Evolutionary conservation across 2,329 filamentous ascomycete genomes (phyloP), one percentile per base, ranked within the genome.

Genomic region (Byssochlamys sp.): DNA sequence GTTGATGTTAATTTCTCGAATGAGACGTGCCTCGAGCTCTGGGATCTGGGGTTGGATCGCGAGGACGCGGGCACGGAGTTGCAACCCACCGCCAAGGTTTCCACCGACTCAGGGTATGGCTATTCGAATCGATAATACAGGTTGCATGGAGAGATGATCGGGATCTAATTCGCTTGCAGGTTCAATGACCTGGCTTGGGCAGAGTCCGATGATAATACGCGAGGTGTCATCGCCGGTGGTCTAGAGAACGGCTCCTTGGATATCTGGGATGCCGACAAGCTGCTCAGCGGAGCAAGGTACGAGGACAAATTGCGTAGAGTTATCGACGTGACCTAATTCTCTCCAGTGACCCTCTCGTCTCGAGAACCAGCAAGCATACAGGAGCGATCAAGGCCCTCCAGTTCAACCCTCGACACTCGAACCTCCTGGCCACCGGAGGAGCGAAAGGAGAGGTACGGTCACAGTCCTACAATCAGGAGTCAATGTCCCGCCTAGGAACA

Each of bases 101-200:
- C 81, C 72, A 91, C 90, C 54, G 94, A 97, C 68, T 91, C 92
- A 59, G 94, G 90, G 91, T 95, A 84, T 57, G 71, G 55, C 52
- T 48, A 49, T 33, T 51, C 58, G 55, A 24, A 24, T 28, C 14
- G 28, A 25, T 51, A 25, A 27, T 11, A 26, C 19, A 49, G 45
- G 28, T 52, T 55, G 6, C 26, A n/a, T 51, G 52, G 57, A 1
- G 55, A 4, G 54, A 52, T 55, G 9, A 57, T 54, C 68, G 73
- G 58, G 73, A 63, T 35, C 49, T 26, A 27, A n/a, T 33, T 29
- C 56, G 57, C 55, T 49, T 60, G 50, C 69, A 96, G 94, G 68
- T 99, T 99, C 75, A 94, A 96, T 74, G 94, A 97, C 71, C 88
- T 99, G 72, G 91, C 92, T 60, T 99, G 94, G 94, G 88, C 90